These are phyloP conservation scores for Penicillium sp. DNA, from an alignment of 2,329 filamentous ascomycete genomes.

Conservation along the genomic window DNA sequence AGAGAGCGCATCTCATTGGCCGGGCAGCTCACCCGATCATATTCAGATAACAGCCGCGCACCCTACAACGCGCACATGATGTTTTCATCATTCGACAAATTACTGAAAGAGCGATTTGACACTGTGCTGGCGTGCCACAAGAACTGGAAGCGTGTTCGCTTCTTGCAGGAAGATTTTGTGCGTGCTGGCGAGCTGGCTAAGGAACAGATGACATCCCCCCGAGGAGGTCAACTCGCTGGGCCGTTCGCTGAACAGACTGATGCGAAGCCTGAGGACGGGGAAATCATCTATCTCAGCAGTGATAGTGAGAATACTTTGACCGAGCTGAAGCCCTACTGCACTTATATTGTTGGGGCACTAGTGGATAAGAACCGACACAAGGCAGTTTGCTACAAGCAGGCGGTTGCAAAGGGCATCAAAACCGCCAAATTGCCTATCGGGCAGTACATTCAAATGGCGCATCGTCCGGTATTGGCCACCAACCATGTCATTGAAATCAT, in stretches of 20 bases:
- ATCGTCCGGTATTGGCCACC: conserved; percentile 79
- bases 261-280: conserved; percentile 45
- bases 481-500: conserved; percentile 98
- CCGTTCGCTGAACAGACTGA: conserved; percentile 49
- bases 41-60: conserved; percentile 78
- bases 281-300: conserved; percentile 84
- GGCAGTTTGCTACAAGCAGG: conserved; percentile 83
- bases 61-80: conserved; percentile 68
- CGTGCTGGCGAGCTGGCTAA: conserved; percentile 65
- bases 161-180: conserved; percentile 72
- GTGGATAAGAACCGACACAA: conserved; percentile 98
- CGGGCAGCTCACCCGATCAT: conserved; percentile 80
- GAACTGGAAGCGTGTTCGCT: conserved; percentile 75
- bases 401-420: conserved; percentile 69
- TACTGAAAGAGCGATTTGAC: conserved; percentile 78
- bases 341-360: conserved; percentile 88
- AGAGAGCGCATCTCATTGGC: conserved; percentile 80
- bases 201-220: conserved; percentile 60
- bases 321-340: conserved; percentile 79
- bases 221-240: conserved; percentile 60
- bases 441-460: conserved; percentile 90
- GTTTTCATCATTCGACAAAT: conserved; percentile 70
- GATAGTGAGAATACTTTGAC: conserved; percentile 85
- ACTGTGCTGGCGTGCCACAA: conserved; percentile 70
- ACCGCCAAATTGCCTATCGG: conserved; percentile 92